A percentile compares a stretch with the other conserved stretches of the same genome.
Evolutionary conservation across 192 early-diverging fungal genomes (phyloP).

Genomic region (Coemansia javaensis): DNA sequence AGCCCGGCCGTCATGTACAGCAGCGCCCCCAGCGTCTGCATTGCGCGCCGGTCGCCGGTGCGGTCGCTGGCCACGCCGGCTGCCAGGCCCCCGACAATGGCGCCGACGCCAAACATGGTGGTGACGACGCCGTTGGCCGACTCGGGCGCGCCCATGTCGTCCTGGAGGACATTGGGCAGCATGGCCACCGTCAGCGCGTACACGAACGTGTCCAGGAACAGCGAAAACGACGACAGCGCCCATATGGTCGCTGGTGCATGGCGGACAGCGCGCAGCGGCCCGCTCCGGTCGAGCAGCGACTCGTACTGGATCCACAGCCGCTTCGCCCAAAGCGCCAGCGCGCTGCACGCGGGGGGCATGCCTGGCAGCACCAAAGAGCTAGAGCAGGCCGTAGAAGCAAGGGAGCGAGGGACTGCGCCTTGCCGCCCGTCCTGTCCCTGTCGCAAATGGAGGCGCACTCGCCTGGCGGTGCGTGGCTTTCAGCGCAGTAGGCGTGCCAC

Average conservation of each 20-base stretch:
- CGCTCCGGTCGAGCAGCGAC: slow-evolving; percentile 3
- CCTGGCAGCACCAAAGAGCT: no score
- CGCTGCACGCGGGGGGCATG: no score
- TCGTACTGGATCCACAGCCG: no score
- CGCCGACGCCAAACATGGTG: slow-evolving; percentile 34
- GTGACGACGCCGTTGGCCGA: slow-evolving; percentile 37
- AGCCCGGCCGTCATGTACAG: slow-evolving; percentile 16
- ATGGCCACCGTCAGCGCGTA: slow-evolving; percentile 27
- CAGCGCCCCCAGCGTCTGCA: slow-evolving; percentile 16
- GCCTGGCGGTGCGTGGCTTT: no score
- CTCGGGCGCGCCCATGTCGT: slow-evolving; percentile 20
- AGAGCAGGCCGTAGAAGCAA: no score
- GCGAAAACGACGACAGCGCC: slow-evolving; percentile 21
- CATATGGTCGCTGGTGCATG: slow-evolving; percentile 20
- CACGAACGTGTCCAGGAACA: slow-evolving; percentile 39
- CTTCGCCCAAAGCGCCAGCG: no score
- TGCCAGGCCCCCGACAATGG: slow-evolving; percentile 7
- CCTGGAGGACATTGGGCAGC: slow-evolving; percentile 29
- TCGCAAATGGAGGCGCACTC: no score
- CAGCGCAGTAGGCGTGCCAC: no score
- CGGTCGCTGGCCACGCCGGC: slow-evolving; percentile 22
- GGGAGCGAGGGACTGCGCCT: no score
- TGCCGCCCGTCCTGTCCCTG: no score
- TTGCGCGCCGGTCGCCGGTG: slow-evolving; percentile 3
- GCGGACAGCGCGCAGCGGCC: slow-evolving; percentile 4